These are phyloP conservation scores for Boletellus emodensis DNA, from an alignment of 768 basidiomycete species.

Conservation along the genomic window DNA sequence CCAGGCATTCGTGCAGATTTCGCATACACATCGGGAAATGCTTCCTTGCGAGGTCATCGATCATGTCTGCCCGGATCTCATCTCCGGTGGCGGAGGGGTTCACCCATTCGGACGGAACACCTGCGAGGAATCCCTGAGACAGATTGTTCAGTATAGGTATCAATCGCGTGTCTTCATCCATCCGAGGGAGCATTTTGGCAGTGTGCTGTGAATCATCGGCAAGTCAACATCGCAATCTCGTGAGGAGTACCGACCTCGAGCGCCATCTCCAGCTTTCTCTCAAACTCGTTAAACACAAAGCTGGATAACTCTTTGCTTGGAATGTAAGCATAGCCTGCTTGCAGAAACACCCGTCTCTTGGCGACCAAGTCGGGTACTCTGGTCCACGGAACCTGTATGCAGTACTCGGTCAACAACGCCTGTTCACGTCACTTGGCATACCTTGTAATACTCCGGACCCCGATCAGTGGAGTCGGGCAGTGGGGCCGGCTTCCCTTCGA, in stretches of 20 bases:
- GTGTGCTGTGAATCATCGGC: slow-evolving; percentile 54
- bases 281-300: slow-evolving; percentile 85
- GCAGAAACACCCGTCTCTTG: slow-evolving; percentile 72
- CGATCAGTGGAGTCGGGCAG: not conserved
- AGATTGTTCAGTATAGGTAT: slow-evolving; percentile 87
- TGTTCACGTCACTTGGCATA: slow-evolving; percentile 22
- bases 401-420: not conserved
- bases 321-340: slow-evolving; percentile 86
- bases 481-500: slow-evolving; percentile 12
- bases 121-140: slow-evolving; percentile 90
- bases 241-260: slow-evolving; percentile 59
- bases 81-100: slow-evolving; percentile 52
- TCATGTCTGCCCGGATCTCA: slow-evolving; percentile 88
- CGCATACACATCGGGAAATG: slow-evolving; percentile 98
- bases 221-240: not conserved
- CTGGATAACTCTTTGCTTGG: slow-evolving; percentile 72
- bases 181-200: slow-evolving; percentile 77
- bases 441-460: slow-evolving; percentile 63
- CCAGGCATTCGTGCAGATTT: slow-evolving; percentile 75
- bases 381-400: slow-evolving; percentile 88
- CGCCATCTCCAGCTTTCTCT: slow-evolving; percentile 62
- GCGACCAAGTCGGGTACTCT: slow-evolving; percentile 91
- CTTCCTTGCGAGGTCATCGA: slow-evolving; percentile 78
- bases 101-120: slow-evolving; percentile 80
- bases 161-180: slow-evolving; percentile 93